phyloP scores from a whole-genome alignment of 768 basidiomycete species.

The Hemileccinum impolitum region DNA sequence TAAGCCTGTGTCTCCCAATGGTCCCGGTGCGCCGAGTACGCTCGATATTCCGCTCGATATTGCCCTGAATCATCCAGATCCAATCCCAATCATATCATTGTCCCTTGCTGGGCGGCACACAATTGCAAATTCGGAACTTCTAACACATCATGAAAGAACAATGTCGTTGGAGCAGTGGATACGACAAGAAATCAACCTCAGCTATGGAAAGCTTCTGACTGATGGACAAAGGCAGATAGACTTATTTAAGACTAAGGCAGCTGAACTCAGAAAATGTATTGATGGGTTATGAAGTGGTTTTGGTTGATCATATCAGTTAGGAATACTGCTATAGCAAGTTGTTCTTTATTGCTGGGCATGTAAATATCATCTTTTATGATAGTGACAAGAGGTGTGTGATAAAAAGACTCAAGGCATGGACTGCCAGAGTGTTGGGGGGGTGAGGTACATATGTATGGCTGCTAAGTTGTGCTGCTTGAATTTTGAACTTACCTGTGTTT shows the following conservation, averaged over 20 bases:
- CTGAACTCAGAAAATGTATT: conserved; percentile 36
- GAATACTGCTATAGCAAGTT: no score
- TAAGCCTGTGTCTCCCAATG: background rate
- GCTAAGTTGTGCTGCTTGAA: no score
- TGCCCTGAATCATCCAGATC: conserved; percentile 1
- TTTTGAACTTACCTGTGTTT: no score
- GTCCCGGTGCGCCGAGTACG: background rate
- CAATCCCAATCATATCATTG: conserved; percentile 12
- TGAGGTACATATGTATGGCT: no score
- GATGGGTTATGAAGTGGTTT: conserved; percentile 25
- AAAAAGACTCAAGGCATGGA: no score
- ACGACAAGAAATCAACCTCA: conserved; percentile 65
- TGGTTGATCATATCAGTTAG: no score
- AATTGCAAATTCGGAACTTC: conserved; percentile 15
- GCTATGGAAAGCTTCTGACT: conserved; percentile 56
- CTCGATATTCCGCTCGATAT: background rate
- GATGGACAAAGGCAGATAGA: conserved; percentile 52
- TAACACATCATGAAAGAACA: conserved; percentile 49
- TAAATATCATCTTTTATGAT: no score
- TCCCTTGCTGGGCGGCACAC: conserved; percentile 10
- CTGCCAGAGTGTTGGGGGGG: no score
- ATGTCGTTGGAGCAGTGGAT: conserved; percentile 89
- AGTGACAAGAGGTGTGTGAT: no score
- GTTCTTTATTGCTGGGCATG: no score
- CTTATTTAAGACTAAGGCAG: conserved; percentile 45